These are phyloP conservation scores for Glonium stellatum DNA, from an alignment of 495 filamentous ascomycete genomes.

Conservation along the genomic window DNA sequence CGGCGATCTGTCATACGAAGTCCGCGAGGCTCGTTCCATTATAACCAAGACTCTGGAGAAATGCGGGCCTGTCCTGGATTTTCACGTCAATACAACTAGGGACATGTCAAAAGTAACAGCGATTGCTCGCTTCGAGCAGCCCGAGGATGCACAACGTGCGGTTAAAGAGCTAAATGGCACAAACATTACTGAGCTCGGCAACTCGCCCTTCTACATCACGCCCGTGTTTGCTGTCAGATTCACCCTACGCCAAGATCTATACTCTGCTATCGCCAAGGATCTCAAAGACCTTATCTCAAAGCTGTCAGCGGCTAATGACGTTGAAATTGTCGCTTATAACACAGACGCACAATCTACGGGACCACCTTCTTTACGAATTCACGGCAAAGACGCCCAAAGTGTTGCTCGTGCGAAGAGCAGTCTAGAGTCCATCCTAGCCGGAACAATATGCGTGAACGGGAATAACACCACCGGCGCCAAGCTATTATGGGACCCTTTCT, in stretches of 20 bases:
- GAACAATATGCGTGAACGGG: not conserved
- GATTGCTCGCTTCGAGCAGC: not conserved
- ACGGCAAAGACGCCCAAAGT: not conserved
- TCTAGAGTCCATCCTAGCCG: not conserved
- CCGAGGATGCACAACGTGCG: not conserved
- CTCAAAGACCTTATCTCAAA: not conserved
- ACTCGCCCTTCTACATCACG: not conserved
- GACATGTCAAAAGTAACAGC: not conserved
- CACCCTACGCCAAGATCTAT: not conserved
- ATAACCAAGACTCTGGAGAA: not conserved
- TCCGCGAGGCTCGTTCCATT: not conserved
- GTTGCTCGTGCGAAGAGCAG: not conserved
- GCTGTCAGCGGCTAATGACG: not conserved
- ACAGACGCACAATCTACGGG: not conserved
- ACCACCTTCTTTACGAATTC: not conserved
- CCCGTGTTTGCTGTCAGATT: not conserved
- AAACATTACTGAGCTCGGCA: not conserved
- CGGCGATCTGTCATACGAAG: not conserved
- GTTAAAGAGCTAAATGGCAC: not conserved
- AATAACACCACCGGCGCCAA: not conserved
- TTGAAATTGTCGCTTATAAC: not conserved
- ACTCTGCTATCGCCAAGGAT: not conserved
- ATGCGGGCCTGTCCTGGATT: not conserved
- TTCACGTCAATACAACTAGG: not conserved
- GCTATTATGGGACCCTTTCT: not conserved